phyloP scores from a whole-genome alignment of 495 filamentous ascomycete genomes.

The Sordaria brevicollis region DNA sequence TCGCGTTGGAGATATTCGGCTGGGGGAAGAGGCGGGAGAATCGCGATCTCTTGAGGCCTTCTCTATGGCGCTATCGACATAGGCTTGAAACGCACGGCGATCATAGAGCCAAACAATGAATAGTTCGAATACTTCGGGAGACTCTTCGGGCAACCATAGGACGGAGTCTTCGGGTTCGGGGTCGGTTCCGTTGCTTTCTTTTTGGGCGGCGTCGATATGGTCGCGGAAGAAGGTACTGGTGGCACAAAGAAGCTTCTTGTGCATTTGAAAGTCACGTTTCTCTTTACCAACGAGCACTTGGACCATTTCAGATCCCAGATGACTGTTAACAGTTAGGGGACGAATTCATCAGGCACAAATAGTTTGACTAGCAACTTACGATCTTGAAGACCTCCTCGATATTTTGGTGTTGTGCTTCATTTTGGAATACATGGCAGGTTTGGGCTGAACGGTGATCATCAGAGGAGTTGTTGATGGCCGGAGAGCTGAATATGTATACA shows the following conservation, averaged over 20 bases:
- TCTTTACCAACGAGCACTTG: slow-evolving; percentile 33
- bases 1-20: background rate
- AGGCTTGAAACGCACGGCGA: slow-evolving; percentile 21
- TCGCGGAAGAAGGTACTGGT: slow-evolving; percentile 31
- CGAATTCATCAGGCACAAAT: background rate
- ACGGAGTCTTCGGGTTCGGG: slow-evolving; percentile 15
- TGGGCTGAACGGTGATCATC: background rate
- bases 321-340: slow-evolving; percentile 3
- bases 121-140: slow-evolving; percentile 35
- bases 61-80: slow-evolving; percentile 28
- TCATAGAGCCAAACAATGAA: slow-evolving; percentile 37
- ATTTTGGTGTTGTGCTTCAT: background rate
- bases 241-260: slow-evolving; percentile 27
- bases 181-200: background rate
- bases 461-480: background rate
- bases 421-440: background rate
- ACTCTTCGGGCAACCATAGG: slow-evolving; percentile 31
- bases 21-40: slow-evolving; percentile 1
- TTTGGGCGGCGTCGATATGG: slow-evolving; percentile 21
- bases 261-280: slow-evolving; percentile 29
- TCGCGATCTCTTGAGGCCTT: slow-evolving; percentile 7
- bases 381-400: background rate
- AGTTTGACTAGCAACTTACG: background rate
- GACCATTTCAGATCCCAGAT: slow-evolving; percentile 23
- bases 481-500: background rate